phyloP scores from a whole-genome alignment of 352 stramenopile genomes.

The Aphanomyces astaci region DNA sequence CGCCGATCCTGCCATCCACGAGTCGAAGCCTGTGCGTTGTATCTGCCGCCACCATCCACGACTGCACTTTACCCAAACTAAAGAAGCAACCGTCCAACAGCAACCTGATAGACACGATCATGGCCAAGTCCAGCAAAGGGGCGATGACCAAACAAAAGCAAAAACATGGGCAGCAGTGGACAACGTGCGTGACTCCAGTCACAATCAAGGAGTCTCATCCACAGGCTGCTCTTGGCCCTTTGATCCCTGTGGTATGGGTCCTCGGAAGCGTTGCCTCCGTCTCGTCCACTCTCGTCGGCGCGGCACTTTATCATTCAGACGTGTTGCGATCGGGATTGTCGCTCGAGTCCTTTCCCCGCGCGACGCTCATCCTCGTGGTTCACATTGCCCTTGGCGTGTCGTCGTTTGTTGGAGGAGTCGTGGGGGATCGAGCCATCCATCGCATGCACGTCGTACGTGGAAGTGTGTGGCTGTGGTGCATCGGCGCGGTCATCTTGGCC shows the following conservation, averaged over 20 bases:
- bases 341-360: constrained; percentile 1
- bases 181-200: neutral
- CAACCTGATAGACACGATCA: neutral
- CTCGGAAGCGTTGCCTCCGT: neutral
- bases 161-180: neutral
- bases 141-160: neutral
- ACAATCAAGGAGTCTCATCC: neutral
- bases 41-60: neutral
- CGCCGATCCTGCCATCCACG: neutral
- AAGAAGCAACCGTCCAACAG: neutral
- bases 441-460: neutral
- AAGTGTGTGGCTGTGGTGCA: neutral
- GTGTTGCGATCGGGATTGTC: neutral
- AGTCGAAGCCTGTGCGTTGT: neutral
- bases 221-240: neutral
- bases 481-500: neutral
- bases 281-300: neutral
- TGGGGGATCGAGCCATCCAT: constrained; percentile 1
- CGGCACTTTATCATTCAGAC: neutral
- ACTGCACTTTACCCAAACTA: neutral
- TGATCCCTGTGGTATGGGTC: neutral
- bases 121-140: too few relatives aligned
- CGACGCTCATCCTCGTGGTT: constrained; percentile 2
- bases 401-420: constrained; percentile 1
- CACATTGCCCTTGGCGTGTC: neutral